phyloP scores from a whole-genome alignment of 2,329 filamentous ascomycete species.

The Penicillium glabrum region DNA sequence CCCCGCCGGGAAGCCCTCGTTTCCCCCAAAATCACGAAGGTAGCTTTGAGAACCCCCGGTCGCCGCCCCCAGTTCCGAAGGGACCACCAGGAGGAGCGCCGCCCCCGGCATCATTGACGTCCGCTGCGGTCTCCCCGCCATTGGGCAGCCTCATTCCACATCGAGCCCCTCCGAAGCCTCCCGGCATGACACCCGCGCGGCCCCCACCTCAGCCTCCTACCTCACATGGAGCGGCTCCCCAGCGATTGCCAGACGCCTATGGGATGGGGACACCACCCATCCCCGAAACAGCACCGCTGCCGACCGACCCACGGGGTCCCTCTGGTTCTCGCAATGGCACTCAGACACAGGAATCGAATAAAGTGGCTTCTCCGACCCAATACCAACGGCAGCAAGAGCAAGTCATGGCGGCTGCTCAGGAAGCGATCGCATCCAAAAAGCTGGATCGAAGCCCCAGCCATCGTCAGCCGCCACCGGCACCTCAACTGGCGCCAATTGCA shows the following conservation, averaged over 20 bases:
- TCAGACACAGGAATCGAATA: constrained; percentile 43
- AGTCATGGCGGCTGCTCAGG: constrained; percentile 75
- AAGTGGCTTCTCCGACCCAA: constrained; percentile 42
- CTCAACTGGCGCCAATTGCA: constrained; percentile 35
- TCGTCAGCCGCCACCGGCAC: constrained; percentile 55
- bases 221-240: constrained; percentile 40
- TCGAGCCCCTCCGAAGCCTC: constrained; percentile 85
- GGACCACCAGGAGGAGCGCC: constrained; percentile 23
- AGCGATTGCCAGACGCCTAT: constrained; percentile 58
- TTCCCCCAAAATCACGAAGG: constrained; percentile 88
- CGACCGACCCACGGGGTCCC: constrained; percentile 65
- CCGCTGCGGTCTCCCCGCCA: constrained; percentile 49
- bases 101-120: constrained; percentile 29
- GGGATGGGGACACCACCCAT: constrained; percentile 50
- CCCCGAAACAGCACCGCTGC: constrained; percentile 57
- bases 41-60: constrained; percentile 95
- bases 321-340: constrained; percentile 66
- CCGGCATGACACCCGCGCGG: constrained; percentile 48
- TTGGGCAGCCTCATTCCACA: constrained; percentile 68
- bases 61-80: constrained; percentile 82
- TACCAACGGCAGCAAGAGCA: constrained; percentile 76
- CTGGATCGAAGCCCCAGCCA: constrained; percentile 74
- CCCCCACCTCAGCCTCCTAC: constrained; percentile 44
- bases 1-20: constrained; percentile 78
- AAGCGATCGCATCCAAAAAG: constrained; percentile 68